These are phyloP conservation scores for Candida dajiaensis DNA, from an alignment of 805 yeast genomes.

Conservation along the genomic window DNA sequence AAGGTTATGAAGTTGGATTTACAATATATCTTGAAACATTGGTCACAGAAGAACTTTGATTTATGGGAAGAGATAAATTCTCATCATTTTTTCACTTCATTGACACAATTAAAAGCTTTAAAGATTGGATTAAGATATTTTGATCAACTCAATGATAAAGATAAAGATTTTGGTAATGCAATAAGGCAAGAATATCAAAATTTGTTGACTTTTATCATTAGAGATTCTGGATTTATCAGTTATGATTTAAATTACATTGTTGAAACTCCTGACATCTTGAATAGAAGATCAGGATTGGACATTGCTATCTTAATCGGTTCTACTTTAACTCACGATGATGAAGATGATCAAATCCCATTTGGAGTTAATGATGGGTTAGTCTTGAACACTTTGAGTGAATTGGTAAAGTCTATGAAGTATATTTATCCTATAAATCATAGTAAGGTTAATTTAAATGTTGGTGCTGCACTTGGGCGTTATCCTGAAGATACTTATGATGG, in stretches of 20 bases:
- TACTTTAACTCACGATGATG: slow-evolving; percentile 38
- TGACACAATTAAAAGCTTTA: slow-evolving; percentile 69
- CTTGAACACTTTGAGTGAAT: slow-evolving; percentile 54
- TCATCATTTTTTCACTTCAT: slow-evolving; percentile 70
- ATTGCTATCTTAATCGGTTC: slow-evolving; percentile 56
- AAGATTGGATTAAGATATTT: slow-evolving; percentile 45
- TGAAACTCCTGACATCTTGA: slow-evolving; percentile 54
- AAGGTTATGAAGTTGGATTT: slow-evolving; percentile 65
- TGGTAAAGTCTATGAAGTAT: slow-evolving; percentile 62
- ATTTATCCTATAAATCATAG: slow-evolving; percentile 73
- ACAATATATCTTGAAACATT: slow-evolving; percentile 50
- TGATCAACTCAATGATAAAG: slow-evolving; percentile 25
- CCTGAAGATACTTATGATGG: slow-evolving; percentile 93
- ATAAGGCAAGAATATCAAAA: slow-evolving; percentile 20
- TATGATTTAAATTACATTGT: slow-evolving; percentile 47
- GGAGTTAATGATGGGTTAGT: slow-evolving; percentile 52
- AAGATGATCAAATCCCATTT: slow-evolving; percentile 50
- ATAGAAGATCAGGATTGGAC: slow-evolving; percentile 67
- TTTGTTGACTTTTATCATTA: slow-evolving; percentile 22
- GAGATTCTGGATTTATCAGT: slow-evolving; percentile 32
- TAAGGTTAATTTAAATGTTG: slow-evolving; percentile 33
- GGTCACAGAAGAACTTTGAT: slow-evolving; percentile 72
- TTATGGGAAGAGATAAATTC: slow-evolving; percentile 88
- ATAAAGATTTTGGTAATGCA: slow-evolving; percentile 15
- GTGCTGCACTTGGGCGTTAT: slow-evolving; percentile 79